Evolutionary conservation across 2,329 filamentous ascomycete species (phyloP).

Genomic region (Thermoascus crustaceus): DNA sequence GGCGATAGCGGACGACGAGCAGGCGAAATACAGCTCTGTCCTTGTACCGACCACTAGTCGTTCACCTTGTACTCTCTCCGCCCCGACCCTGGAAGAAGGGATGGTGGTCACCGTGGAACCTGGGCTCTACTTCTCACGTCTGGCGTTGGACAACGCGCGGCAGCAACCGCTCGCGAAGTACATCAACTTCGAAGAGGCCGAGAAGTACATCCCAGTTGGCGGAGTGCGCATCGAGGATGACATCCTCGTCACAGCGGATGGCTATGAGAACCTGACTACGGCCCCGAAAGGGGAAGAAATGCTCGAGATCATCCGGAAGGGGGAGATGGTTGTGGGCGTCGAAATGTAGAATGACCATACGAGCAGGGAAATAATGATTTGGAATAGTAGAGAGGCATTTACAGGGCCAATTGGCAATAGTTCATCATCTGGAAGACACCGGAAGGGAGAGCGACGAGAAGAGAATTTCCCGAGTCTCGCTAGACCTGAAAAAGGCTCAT

Average conservation of each 20-base stretch:
- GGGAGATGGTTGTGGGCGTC: slow-evolving; percentile 2
- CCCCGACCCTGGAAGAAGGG: slow-evolving; percentile 38
- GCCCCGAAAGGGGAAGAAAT: slow-evolving; percentile 58
- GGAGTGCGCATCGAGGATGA: slow-evolving; percentile 47
- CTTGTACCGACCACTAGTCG: slow-evolving; percentile 12
- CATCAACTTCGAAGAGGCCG: slow-evolving; percentile 32
- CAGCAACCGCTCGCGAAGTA: slow-evolving; percentile 24
- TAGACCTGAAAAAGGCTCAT: too few species aligned
- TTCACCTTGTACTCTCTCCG: slow-evolving; percentile 26
- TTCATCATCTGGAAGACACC: too few species aligned
- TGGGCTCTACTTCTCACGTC: slow-evolving; percentile 39
- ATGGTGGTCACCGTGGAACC: slow-evolving; percentile 52
- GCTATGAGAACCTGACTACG: slow-evolving; percentile 65
- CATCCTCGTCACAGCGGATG: slow-evolving; percentile 60
- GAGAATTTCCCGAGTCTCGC: too few species aligned
- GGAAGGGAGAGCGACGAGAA: too few species aligned
- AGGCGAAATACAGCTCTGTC: slow-evolving; percentile 11
- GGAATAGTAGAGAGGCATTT: too few species aligned
- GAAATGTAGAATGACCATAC: too few species aligned
- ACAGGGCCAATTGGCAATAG: too few species aligned
- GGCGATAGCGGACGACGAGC: slow-evolving; percentile 13
- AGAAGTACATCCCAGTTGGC: slow-evolving; percentile 34
- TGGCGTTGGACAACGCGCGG: slow-evolving; percentile 29
- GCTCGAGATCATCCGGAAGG: slow-evolving; percentile 30
- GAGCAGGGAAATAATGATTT: neutral